Conservation (phyloP, 805 yeast species). For the Tetrapisispora namnaoensis region DNA sequence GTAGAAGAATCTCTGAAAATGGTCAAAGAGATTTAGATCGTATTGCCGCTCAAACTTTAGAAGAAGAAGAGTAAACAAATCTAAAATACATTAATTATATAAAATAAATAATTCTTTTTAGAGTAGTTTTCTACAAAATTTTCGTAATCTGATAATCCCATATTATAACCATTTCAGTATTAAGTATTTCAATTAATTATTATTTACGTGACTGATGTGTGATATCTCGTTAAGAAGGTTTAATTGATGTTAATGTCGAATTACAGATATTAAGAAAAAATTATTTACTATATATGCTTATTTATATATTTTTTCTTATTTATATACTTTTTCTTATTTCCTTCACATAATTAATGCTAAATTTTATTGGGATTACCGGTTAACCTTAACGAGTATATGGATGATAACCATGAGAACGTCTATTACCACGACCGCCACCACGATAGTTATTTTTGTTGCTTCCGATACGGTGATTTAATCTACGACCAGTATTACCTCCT, state of each 20-base stretch:
- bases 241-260: background rate
- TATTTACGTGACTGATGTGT: too few species aligned
- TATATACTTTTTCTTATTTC: background rate
- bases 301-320: background rate
- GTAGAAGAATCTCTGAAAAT: constrained; percentile 97
- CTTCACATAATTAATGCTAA: background rate
- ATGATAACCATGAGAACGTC: constrained; percentile 21
- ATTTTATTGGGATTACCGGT: background rate
- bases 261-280: background rate
- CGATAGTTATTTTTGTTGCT: constrained; percentile 15
- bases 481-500: constrained; percentile 5
- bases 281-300: background rate
- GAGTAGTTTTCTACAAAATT: constrained; percentile 6
- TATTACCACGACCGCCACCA: constrained; percentile 17
- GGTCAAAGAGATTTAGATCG: constrained; percentile 99
- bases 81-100: constrained; percentile 2
- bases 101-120: constrained; percentile 7
- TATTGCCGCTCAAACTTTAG: constrained; percentile 98
- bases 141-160: constrained; percentile 4
- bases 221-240: background rate
- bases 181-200: too few species aligned
- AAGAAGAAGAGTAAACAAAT: constrained; percentile 58
- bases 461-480: constrained; percentile 8
- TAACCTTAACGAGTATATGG: constrained; percentile 22
- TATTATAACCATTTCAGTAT: background rate